These are phyloP conservation scores for Carex scoparia DNA, from an alignment of 176 grass and related monocot genomes.

Conservation along the genomic window DNA sequence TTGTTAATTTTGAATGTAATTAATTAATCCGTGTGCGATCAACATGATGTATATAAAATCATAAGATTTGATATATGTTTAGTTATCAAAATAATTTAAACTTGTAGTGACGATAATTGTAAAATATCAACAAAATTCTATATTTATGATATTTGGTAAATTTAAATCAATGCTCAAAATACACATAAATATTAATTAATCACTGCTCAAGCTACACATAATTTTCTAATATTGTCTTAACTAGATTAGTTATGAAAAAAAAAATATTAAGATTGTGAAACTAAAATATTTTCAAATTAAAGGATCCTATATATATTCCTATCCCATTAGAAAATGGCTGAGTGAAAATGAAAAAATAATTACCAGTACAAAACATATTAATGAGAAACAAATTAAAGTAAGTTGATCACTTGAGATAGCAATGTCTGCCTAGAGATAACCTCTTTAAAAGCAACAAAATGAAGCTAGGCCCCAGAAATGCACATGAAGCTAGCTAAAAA, in stretches of 20 bases:
- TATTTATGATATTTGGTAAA: background rate
- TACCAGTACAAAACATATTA: background rate
- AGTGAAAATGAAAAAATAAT: background rate
- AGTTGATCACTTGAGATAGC: background rate
- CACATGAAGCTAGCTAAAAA: slow-evolving; percentile 24
- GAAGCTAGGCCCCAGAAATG: slow-evolving; percentile 17
- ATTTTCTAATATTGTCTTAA: background rate
- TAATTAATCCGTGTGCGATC: background rate
- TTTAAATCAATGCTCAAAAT: too few species aligned
- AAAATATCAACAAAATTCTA: too few species aligned
- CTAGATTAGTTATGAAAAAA: background rate
- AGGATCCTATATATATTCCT: too few species aligned
- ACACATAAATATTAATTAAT: background rate
- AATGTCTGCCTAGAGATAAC: slow-evolving; percentile 18
- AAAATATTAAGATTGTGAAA: background rate
- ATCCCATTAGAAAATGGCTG: too few species aligned
- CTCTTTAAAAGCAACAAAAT: slow-evolving; percentile 12
- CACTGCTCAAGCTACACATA: background rate
- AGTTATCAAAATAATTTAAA: too few species aligned
- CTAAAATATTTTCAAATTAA: background rate
- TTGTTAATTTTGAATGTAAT: too few species aligned
- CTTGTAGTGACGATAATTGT: too few species aligned
- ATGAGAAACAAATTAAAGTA: background rate
- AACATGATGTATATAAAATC: background rate
- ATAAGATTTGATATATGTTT: background rate